These are phyloP conservation scores for Prunus mongolica DNA, from an alignment of 306 rosid genomes.

Conservation along the genomic window DNA sequence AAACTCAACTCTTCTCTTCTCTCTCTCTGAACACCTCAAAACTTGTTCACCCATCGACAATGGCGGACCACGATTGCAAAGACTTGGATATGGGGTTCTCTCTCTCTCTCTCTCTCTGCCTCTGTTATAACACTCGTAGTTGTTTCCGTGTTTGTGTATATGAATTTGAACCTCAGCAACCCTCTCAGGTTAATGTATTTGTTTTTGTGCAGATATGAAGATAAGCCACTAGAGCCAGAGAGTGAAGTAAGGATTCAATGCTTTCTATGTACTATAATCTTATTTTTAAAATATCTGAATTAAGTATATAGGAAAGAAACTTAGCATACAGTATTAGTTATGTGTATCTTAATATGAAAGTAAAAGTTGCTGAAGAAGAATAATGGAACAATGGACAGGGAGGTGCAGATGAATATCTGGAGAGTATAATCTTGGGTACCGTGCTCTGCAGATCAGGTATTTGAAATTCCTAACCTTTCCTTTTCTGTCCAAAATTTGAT, in stretches of 20 bases:
- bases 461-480: not conserved
- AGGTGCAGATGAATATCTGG: conserved; percentile 80
- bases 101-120: not conserved
- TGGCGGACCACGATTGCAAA: conserved; percentile 47
- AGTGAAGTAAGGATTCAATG: conserved; percentile 48
- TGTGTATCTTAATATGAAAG: not conserved
- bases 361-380: not conserved
- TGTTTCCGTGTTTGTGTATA: not conserved
- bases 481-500: not conserved
- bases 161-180: not conserved
- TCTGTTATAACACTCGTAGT: not conserved
- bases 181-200: not conserved
- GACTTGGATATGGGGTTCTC: conserved; percentile 39
- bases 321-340: not conserved
- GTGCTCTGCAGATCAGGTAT: conserved; percentile 93
- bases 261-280: not conserved
- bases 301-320: no score
- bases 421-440: conserved; percentile 81
- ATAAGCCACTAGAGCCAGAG: conserved; percentile 85
- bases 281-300: no score
- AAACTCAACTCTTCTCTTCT: not conserved
- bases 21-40: not conserved
- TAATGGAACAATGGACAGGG: conserved; percentile 47
- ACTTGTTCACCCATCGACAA: conserved; percentile 8
- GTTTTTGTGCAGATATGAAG: conserved; percentile 58